Conservation (phyloP, 306 rosid species). For the Vicia villosa region DNA sequence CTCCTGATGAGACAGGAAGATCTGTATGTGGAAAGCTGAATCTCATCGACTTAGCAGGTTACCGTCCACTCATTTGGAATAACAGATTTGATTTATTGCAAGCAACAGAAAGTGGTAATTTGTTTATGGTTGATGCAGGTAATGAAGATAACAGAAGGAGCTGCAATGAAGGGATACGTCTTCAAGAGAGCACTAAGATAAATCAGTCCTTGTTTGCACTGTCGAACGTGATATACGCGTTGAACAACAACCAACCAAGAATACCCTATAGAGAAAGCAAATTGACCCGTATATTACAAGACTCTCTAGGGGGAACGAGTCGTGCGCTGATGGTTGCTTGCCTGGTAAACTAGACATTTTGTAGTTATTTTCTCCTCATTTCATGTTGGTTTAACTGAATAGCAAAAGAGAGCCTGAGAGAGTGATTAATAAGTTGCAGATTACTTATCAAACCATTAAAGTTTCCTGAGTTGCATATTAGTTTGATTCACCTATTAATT, state of each 20-base stretch:
- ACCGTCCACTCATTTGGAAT: constrained; percentile 20
- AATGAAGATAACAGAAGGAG: constrained; percentile 95
- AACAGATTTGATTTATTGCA: constrained; percentile 14
- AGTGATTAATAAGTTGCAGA: not conserved
- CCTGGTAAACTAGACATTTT: constrained; percentile 58
- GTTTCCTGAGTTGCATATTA: not conserved
- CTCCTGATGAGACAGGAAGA: constrained; percentile 45
- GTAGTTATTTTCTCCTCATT: constrained; percentile 2
- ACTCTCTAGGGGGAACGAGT: constrained; percentile 86
- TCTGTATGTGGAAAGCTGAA: constrained; percentile 74
- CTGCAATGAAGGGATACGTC: constrained; percentile 87
- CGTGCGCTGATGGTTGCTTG: constrained; percentile 92
- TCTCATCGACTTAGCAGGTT: constrained; percentile 97
- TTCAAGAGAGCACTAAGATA: constrained; percentile 96
- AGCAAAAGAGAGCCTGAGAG: not conserved
- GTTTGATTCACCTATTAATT: constrained; percentile 5
- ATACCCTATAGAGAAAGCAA: constrained; percentile 92
- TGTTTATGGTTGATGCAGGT: constrained; percentile 52
- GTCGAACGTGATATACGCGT: constrained; percentile 90
- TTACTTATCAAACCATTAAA: constrained; percentile 21
- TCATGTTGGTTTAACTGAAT: constrained; percentile 10
- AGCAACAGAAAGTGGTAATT: constrained; percentile 9
- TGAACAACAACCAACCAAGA: constrained; percentile 74
- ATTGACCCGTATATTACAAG: constrained; percentile 92
- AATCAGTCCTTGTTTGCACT: constrained; percentile 88